phyloP scores from a whole-genome alignment of 495 filamentous ascomycete species.

The Podospora pseudocomata region DNA sequence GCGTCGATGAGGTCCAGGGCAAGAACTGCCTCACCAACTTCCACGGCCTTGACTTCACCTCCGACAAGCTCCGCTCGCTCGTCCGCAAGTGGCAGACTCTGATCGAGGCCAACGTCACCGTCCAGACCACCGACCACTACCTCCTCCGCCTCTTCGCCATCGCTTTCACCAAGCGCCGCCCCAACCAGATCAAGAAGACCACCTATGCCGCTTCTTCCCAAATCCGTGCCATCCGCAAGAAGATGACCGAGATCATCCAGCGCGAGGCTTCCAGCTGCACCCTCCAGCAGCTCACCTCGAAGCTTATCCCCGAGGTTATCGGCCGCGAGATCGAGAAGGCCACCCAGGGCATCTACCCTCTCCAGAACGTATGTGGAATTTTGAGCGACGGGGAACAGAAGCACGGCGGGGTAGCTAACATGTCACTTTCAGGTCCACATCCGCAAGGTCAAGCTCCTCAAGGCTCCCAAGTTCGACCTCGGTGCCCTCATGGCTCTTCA shows the following conservation, averaged over 20 bases:
- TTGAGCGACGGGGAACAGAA: not conserved
- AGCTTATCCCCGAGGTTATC: constrained; percentile 98
- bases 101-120: constrained; percentile 98
- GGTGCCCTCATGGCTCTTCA: constrained; percentile 91
- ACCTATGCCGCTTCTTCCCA: constrained; percentile 95
- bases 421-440: constrained; percentile 77
- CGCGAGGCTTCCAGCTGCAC: constrained; percentile 92
- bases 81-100: constrained; percentile 99
- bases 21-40: constrained; percentile 99
- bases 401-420: constrained; percentile 20
- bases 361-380: constrained; percentile 82
- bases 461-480: constrained; percentile 97
- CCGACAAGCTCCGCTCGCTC: constrained; percentile 96
- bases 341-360: constrained; percentile 97
- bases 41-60: constrained; percentile 99
- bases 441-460: constrained; percentile 98
- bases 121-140: constrained; percentile 99
- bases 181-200: constrained; percentile 99
- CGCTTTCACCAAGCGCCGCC: constrained; percentile 96
- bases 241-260: constrained; percentile 99
- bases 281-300: constrained; percentile 88
- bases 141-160: constrained; percentile 97
- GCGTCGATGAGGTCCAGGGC: constrained; percentile 97
- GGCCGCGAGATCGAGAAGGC: constrained; percentile 99
- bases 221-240: constrained; percentile 94